phyloP scores from a whole-genome alignment of 345 rosid species.

The Hibiscus mutabilis region DNA sequence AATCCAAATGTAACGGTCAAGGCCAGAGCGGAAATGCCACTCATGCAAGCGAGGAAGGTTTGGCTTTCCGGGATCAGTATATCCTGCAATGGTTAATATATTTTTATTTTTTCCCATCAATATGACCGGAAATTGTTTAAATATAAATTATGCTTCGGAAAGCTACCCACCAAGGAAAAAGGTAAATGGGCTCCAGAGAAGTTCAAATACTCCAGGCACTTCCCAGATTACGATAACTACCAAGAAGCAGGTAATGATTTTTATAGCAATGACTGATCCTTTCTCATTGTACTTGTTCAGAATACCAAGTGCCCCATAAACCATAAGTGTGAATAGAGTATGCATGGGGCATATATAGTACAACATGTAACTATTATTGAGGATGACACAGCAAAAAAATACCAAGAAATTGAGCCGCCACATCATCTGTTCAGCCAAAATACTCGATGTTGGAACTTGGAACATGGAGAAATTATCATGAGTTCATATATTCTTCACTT shows the following conservation, averaged over 20 bases:
- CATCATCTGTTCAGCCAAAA: constrained; percentile 74
- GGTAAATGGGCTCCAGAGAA: constrained; percentile 85
- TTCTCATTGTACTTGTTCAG: constrained; percentile 81
- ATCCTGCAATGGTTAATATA: constrained; percentile 45
- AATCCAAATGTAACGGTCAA: constrained; percentile 98
- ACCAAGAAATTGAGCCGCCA: constrained; percentile 98
- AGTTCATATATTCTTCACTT: neutral
- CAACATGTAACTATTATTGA: constrained; percentile 79
- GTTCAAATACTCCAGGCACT: constrained; percentile 85
- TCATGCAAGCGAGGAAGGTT: constrained; percentile 65
- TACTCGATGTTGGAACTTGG: constrained; percentile 13
- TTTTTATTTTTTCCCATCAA: constrained; percentile 13
- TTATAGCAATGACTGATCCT: constrained; percentile 69
- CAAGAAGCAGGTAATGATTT: constrained; percentile 64
- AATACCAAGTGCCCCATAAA: constrained; percentile 88
- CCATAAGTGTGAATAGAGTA: constrained; percentile 97
- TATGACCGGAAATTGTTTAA: neutral
- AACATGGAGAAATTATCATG: constrained; percentile 13
- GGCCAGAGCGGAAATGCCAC: constrained; percentile 99
- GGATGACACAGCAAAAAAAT: constrained; percentile 71
- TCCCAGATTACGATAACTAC: constrained; percentile 91
- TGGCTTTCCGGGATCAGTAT: constrained; percentile 86
- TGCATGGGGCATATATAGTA: constrained; percentile 99
- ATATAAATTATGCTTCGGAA: constrained; percentile 14
- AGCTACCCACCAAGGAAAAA: constrained; percentile 65